phyloP scores from a whole-genome alignment of 306 rosid genomes.

The Dryas alaskensis region DNA sequence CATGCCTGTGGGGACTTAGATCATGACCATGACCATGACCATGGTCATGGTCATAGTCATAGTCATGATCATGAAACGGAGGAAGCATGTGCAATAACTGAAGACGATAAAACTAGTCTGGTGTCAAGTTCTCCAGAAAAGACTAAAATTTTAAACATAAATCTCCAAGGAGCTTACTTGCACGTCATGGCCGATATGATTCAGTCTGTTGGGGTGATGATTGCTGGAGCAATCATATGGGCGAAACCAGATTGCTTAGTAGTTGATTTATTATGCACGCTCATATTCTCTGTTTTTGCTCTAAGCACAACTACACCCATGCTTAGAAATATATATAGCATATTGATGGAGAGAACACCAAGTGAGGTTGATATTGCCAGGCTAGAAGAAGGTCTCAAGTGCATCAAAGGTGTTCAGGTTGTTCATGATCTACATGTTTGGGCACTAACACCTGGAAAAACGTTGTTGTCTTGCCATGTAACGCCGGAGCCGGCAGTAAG shows the following conservation, averaged over 20 bases:
- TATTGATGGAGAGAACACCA: constrained; percentile 74
- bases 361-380: constrained; percentile 48
- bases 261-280: constrained; percentile 73
- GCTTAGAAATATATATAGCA: constrained; percentile 59
- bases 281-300: constrained; percentile 68
- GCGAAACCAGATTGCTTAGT: constrained; percentile 64
- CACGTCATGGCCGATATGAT: constrained; percentile 88
- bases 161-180: constrained; percentile 88
- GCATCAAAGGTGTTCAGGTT: constrained; percentile 65
- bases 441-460: constrained; percentile 78
- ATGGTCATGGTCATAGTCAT: not conserved
- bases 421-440: constrained; percentile 82
- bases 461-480: constrained; percentile 72
- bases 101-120: constrained; percentile 49
- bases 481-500: constrained; percentile 50
- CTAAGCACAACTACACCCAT: constrained; percentile 61
- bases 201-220: constrained; percentile 93
- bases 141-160: constrained; percentile 48
- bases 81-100: constrained; percentile 32
- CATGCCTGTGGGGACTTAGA: constrained; percentile 16
- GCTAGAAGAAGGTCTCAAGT: constrained; percentile 55
- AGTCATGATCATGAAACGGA: constrained; percentile 38
- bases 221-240: constrained; percentile 84
- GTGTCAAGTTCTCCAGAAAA: constrained; percentile 35
- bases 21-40: constrained; percentile 14